Percentiles rank a stretch among this genome's conserved stretches.
These are phyloP conservation scores for Aspergillus hancockii DNA, from an alignment of 495 filamentous ascomycete species.

Conservation along the genomic window DNA sequence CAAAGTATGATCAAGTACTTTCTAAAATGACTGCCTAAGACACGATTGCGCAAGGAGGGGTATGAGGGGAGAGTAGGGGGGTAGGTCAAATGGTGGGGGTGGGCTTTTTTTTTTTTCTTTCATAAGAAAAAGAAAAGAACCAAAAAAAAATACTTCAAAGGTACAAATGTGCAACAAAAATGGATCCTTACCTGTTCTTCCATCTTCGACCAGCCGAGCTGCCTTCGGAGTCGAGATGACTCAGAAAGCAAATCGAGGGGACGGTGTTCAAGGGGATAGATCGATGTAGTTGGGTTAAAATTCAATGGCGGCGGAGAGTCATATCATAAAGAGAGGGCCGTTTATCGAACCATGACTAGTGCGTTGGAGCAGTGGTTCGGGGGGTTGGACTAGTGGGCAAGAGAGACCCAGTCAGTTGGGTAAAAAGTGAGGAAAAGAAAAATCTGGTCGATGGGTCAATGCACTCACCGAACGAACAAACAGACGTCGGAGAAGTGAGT, in stretches of 20 bases:
- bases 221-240: constrained; percentile 34
- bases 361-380: constrained; percentile 7
- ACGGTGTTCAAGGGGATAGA: constrained; percentile 19
- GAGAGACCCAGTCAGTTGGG: constrained; percentile 17
- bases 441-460: constrained; percentile 2
- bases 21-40: not conserved
- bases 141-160: constrained; percentile 1
- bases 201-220: constrained; percentile 50
- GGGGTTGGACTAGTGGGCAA: not conserved
- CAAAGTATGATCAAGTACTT: not conserved
- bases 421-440: constrained; percentile 8
- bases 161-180: constrained; percentile 3
- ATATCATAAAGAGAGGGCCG: constrained; percentile 18
- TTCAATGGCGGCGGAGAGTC: constrained; percentile 23
- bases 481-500: not conserved
- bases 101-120: constrained; percentile 21
- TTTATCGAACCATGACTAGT: constrained; percentile 24
- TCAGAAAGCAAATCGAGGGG: constrained; percentile 26
- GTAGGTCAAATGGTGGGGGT: constrained; percentile 17
- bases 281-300: constrained; percentile 15
- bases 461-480: constrained; percentile 1
- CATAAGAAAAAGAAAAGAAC: constrained; percentile 2
- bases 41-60: not conserved
- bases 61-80: constrained; percentile 26
- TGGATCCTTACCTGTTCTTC: constrained; percentile 49